Conservation (phyloP, 768 basidiomycete species). For the Lactifluus rugatus region DNA sequence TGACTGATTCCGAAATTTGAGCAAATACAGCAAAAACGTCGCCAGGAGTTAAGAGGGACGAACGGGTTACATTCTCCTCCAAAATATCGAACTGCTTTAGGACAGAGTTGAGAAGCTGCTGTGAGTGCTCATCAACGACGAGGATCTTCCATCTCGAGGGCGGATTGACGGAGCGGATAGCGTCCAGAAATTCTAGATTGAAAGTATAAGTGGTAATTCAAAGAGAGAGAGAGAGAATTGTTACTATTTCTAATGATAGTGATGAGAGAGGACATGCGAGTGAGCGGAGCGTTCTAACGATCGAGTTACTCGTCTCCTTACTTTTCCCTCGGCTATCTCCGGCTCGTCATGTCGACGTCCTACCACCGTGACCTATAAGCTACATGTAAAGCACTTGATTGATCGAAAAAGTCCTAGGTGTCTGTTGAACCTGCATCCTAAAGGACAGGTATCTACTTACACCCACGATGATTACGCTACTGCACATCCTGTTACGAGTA, state of each 20-base stretch:
- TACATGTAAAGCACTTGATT: too few species aligned
- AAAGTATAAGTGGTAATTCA: not conserved
- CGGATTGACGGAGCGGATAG: slow-evolving; percentile 79
- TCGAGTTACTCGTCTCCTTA: too few species aligned
- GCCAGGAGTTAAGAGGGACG: slow-evolving; percentile 27
- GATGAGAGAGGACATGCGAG: slow-evolving; percentile 33
- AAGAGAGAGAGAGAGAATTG: not conserved
- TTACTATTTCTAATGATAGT: slow-evolving; percentile 34
- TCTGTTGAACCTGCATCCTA: too few species aligned
- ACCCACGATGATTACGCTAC: too few species aligned
- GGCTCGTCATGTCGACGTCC: too few species aligned
- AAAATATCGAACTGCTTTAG: slow-evolving; percentile 91
- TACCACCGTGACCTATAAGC: too few species aligned
- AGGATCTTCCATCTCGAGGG: slow-evolving; percentile 93
- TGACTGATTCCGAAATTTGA: slow-evolving; percentile 43
- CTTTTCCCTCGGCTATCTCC: slow-evolving; percentile 8
- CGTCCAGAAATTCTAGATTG: slow-evolving; percentile 69
- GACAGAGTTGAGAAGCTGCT: slow-evolving; percentile 72
- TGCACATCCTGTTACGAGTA: too few species aligned
- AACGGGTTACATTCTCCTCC: slow-evolving; percentile 93
- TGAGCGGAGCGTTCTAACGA: too few species aligned
- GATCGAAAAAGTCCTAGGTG: too few species aligned
- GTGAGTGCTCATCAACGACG: slow-evolving; percentile 89
- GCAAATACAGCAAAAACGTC: not conserved
- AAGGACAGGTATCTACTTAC: too few species aligned